Percentiles rank a stretch among this genome's conserved stretches.
Evolutionary conservation across 352 stramenopile genomes (phyloP).

Genomic region (Globisporangium viniferum): DNA sequence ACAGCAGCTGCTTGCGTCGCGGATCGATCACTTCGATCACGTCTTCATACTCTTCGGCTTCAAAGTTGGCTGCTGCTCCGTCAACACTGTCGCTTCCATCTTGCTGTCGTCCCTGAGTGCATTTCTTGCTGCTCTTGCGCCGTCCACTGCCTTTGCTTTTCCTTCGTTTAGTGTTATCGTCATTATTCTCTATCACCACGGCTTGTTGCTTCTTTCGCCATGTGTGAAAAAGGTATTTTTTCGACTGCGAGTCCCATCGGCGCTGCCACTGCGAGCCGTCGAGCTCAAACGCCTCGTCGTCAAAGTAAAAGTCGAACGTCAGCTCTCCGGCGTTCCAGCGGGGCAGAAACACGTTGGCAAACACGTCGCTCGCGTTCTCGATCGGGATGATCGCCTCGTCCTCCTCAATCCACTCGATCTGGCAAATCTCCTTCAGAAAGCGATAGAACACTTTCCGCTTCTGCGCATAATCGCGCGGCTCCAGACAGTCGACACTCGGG

Average conservation of each 20-base stretch:
- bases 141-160: conserved; percentile 4
- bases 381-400: conserved; percentile 40
- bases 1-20: conserved; percentile 32
- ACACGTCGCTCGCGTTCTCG: conserved; percentile 38
- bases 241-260: conserved; percentile 25
- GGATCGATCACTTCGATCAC: conserved; percentile 39
- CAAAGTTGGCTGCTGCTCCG: too few species aligned
- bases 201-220: conserved; percentile 13
- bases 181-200: too few species aligned
- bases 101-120: background rate
- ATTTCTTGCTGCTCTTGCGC: conserved; percentile 10
- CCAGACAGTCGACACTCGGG: conserved; percentile 25
- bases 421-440: conserved; percentile 44
- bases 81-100: background rate
- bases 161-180: background rate
- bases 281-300: conserved; percentile 43
- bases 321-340: conserved; percentile 44
- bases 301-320: conserved; percentile 59
- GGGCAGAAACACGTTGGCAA: conserved; percentile 38
- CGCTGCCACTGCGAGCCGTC: conserved; percentile 34
- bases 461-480: conserved; percentile 27
- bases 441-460: conserved; percentile 49
- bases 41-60: conserved; percentile 28
- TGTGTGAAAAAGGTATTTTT: conserved; percentile 37
- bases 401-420: conserved; percentile 47